Percentiles rank a stretch among this genome's conserved stretches.
phyloP scores from a whole-genome alignment of 768 basidiomycete species.

The Leccinum olivaceopallidum region DNA sequence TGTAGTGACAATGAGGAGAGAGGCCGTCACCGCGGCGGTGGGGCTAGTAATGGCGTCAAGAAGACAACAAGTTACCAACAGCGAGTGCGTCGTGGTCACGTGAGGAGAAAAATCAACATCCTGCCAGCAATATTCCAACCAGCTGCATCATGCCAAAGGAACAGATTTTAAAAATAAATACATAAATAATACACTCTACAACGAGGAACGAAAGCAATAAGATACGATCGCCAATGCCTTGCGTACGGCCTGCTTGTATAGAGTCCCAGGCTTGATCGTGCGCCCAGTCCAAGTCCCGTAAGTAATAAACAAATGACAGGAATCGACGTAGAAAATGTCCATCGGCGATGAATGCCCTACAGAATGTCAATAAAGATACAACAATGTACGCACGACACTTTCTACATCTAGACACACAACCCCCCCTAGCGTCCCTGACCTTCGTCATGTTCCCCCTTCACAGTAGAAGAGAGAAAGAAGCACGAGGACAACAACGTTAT shows the following conservation, averaged over 20 bases:
- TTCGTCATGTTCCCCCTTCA: not conserved
- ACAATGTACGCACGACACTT: not conserved
- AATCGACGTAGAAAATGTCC: not conserved
- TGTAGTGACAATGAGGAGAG: not conserved
- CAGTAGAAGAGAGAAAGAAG: not conserved
- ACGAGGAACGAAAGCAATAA: not conserved
- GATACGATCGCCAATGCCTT: too few species aligned
- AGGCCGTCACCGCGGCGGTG: too few species aligned
- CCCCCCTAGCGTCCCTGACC: not conserved
- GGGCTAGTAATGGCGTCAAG: not conserved
- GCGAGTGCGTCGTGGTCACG: conserved; percentile 22
- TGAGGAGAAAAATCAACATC: conserved; percentile 22
- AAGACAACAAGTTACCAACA: not conserved
- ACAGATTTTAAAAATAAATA: not conserved
- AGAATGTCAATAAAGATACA: not conserved
- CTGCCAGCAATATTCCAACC: not conserved
- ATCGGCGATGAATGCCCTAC: not conserved
- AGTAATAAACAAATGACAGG: not conserved
- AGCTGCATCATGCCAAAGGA: not conserved
- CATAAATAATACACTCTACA: not conserved
- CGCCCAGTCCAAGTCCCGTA: not conserved
- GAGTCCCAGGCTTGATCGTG: too few species aligned
- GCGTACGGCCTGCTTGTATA: too few species aligned
- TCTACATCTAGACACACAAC: too few species aligned
- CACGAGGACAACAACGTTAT: not conserved